Evolutionary conservation across 2,329 filamentous ascomycete genomes (phyloP).

Genomic region (Chaetomiaceae sp.): DNA sequence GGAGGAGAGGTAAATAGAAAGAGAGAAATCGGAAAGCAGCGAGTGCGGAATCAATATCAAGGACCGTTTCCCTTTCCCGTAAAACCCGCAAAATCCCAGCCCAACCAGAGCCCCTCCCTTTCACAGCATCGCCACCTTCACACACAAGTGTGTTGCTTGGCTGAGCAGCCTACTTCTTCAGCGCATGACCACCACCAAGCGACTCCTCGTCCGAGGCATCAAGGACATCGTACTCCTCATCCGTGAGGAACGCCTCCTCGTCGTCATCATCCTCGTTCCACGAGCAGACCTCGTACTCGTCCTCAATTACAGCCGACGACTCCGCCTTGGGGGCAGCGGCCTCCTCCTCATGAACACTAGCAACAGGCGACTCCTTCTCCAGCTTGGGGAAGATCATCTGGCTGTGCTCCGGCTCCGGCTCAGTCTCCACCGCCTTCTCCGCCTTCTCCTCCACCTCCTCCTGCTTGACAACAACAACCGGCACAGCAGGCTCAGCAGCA

Average conservation of each 20-base stretch:
- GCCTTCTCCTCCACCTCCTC: slow-evolving; percentile 42
- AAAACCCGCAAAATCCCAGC: too few relatives aligned
- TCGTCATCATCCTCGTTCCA: slow-evolving; percentile 55
- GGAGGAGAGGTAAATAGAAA: too few relatives aligned
- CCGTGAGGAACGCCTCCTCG: slow-evolving; percentile 74
- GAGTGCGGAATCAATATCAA: too few relatives aligned
- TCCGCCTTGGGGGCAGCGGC: slow-evolving; percentile 39
- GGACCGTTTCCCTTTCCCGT: too few relatives aligned
- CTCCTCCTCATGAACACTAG: slow-evolving; percentile 73
- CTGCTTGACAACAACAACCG: slow-evolving; percentile 19
- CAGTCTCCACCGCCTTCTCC: background rate
- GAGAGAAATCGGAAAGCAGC: too few relatives aligned
- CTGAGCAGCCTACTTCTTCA: slow-evolving; percentile 30
- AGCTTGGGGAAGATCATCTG: slow-evolving; percentile 96
- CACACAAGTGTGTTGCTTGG: too few relatives aligned
- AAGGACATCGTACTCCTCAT: slow-evolving; percentile 96
- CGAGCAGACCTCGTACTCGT: slow-evolving; percentile 53
- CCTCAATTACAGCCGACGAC: slow-evolving; percentile 38
- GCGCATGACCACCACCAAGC: slow-evolving; percentile 45
- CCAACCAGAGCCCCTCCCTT: too few relatives aligned
- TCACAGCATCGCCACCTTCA: too few relatives aligned
- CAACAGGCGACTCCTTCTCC: slow-evolving; percentile 82
- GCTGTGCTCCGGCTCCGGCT: slow-evolving; percentile 36
- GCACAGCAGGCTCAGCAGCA: too few relatives aligned
- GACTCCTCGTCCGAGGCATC: slow-evolving; percentile 91